These are phyloP conservation scores for Backusella parvicylindrica DNA, from an alignment of 192 early-diverging fungal species.

Conservation along the genomic window DNA sequence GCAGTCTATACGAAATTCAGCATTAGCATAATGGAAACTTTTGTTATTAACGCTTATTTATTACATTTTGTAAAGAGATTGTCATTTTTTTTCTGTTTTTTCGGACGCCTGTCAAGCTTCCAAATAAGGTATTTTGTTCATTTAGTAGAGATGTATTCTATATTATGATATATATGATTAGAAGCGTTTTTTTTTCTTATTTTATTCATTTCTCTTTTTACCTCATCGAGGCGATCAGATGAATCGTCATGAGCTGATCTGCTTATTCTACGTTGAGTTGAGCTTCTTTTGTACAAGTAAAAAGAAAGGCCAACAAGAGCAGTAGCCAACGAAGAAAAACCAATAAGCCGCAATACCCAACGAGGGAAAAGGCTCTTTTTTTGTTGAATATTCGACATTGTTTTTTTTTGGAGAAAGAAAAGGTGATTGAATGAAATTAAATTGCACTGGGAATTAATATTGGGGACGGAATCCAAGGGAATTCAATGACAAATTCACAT, in stretches of 20 bases:
- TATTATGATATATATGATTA: neutral
- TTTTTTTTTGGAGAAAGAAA: neutral
- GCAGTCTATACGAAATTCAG: slow-evolving; percentile 47
- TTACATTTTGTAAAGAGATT: slow-evolving; percentile 60
- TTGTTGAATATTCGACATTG: neutral
- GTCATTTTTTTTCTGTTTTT: slow-evolving; percentile 49
- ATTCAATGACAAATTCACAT: slow-evolving; percentile 1
- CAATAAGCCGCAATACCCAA: slow-evolving; percentile 28
- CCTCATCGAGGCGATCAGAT: neutral
- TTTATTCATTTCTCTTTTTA: neutral
- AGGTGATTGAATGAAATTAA: neutral
- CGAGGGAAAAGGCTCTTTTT: neutral
- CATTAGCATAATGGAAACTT: neutral
- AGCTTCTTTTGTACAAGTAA: slow-evolving; percentile 10
- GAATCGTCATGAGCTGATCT: neutral
- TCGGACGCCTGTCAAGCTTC: neutral
- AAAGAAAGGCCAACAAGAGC: slow-evolving; percentile 16
- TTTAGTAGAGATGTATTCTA: neutral
- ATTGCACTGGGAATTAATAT: neutral
- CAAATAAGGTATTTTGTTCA: slow-evolving; percentile 2
- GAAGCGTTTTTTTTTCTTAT: neutral
- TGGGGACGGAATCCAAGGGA: neutral
- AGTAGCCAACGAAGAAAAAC: slow-evolving; percentile 24
- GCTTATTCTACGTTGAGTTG: neutral
- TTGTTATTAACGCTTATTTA: neutral